These are phyloP conservation scores for Psilocybe mexicana DNA, from an alignment of 1,284 basidiomycete species.

Conservation along the genomic window DNA sequence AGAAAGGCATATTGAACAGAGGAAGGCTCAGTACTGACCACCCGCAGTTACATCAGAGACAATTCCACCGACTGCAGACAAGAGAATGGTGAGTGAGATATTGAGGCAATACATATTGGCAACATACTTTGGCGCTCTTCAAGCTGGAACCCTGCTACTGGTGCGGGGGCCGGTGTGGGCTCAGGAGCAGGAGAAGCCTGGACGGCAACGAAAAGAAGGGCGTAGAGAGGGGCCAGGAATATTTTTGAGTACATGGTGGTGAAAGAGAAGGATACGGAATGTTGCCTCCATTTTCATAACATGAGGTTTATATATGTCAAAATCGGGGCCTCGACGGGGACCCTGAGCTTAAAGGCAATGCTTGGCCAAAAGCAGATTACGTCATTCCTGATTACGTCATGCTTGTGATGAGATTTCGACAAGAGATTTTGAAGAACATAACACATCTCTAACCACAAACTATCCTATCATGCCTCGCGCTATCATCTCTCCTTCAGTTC, in stretches of 20 bases:
- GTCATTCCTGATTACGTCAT: neutral
- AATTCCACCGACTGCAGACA: slow-evolving; percentile 21
- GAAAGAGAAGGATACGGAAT: slow-evolving; percentile 1
- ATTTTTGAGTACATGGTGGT: slow-evolving; percentile 28
- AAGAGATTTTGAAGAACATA: slow-evolving; percentile 2
- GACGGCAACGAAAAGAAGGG: slow-evolving; percentile 29
- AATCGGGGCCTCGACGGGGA: neutral
- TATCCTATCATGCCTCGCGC: slow-evolving; percentile 69
- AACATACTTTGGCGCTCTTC: slow-evolving; percentile 37
- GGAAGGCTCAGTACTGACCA: slow-evolving; percentile 21
- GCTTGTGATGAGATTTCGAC: neutral
- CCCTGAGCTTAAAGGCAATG: neutral
- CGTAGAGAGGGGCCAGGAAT: slow-evolving; percentile 29
- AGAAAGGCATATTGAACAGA: neutral
- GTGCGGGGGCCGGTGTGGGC: slow-evolving; percentile 20
- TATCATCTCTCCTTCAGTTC: slow-evolving; percentile 89
- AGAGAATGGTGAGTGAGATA: slow-evolving; percentile 2
- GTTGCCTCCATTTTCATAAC: neutral
- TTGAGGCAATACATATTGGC: neutral
- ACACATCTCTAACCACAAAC: neutral
- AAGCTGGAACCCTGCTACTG: slow-evolving; percentile 8
- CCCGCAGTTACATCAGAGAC: slow-evolving; percentile 29
- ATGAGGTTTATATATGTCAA: neutral
- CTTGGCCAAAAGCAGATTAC: neutral
- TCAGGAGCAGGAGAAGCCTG: slow-evolving; percentile 28